phyloP scores from a whole-genome alignment of 176 grass and related monocot species.

The Eleusine indica region DNA sequence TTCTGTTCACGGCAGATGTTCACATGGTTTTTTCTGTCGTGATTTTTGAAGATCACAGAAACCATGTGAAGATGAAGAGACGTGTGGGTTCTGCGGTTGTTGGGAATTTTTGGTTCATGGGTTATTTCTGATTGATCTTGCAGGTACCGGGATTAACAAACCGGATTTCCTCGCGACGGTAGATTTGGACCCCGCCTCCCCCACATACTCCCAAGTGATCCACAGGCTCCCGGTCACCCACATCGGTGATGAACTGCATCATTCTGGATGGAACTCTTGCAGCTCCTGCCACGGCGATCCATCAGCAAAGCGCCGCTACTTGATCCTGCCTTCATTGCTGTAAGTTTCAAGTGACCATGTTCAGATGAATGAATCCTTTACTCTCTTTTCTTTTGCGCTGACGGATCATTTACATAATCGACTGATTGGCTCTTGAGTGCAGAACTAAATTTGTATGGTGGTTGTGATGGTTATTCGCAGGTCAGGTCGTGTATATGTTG shows the following conservation, averaged over 20 bases:
- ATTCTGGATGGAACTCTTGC: conserved; percentile 95
- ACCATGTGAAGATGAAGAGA: conserved; percentile 5
- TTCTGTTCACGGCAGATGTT: conserved; percentile 15
- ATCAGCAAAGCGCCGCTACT: conserved; percentile 61
- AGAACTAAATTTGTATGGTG: not conserved
- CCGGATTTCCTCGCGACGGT: conserved; percentile 85
- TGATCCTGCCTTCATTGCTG: conserved; percentile 83
- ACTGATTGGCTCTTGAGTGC: not conserved
- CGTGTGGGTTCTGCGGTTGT: not conserved
- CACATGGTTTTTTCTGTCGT: conserved; percentile 24
- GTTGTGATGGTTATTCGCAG: conserved; percentile 40
- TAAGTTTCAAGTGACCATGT: conserved; percentile 35
- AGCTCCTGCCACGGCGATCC: conserved; percentile 87
- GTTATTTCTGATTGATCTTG: conserved; percentile 28
- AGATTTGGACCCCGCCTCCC: conserved; percentile 73
- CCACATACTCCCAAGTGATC: conserved; percentile 86
- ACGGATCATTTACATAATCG: not conserved
- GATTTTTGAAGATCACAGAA: not conserved
- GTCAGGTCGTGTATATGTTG: conserved; percentile 71
- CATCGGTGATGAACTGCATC: conserved; percentile 88
- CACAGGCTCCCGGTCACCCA: conserved; percentile 72
- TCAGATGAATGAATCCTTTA: not conserved
- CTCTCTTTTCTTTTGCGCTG: not conserved
- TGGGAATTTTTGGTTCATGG: not conserved
- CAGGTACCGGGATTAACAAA: conserved; percentile 91